A percentile compares a stretch with the other conserved stretches of the same genome.
Conservation (phyloP, 2,329 filamentous ascomycete genomes). For the Teratosphaeria destructans region DNA sequence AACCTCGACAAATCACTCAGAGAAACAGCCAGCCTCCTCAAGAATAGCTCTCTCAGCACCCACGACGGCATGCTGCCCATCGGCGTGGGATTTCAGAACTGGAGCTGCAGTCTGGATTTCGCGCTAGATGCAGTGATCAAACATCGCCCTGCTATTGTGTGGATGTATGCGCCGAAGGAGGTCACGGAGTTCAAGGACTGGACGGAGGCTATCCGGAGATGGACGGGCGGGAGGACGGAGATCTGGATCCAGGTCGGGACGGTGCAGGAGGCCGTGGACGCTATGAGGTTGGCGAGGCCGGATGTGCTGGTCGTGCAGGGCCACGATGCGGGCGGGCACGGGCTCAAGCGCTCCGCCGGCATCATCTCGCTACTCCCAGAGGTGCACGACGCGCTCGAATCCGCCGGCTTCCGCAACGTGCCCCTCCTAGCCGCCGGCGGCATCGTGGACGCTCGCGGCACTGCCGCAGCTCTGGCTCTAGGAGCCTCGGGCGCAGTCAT, state of each 20-base stretch:
- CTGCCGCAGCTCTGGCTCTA: slow-evolving; percentile 45
- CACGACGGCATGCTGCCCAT: slow-evolving; percentile 35
- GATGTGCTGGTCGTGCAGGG: slow-evolving; percentile 55
- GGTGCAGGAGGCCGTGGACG: slow-evolving; percentile 44
- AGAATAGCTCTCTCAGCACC: slow-evolving; percentile 9
- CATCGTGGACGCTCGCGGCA: slow-evolving; percentile 46
- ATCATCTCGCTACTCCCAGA: slow-evolving; percentile 50
- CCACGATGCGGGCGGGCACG: slow-evolving; percentile 55
- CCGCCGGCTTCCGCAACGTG: slow-evolving; percentile 15
- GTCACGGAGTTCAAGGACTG: slow-evolving; percentile 27
- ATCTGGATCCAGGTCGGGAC: slow-evolving; percentile 55
- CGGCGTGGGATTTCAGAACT: slow-evolving; percentile 54
- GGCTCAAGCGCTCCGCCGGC: slow-evolving; percentile 44
- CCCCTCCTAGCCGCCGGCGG: slow-evolving; percentile 49
- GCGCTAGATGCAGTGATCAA: slow-evolving; percentile 42
- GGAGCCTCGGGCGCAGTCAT: slow-evolving; percentile 46
- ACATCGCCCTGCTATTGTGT: slow-evolving; percentile 47
- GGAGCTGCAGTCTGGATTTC: slow-evolving; percentile 32
- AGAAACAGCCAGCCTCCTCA: slow-evolving; percentile 15
- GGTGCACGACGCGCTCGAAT: slow-evolving; percentile 38
- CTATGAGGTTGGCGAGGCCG: slow-evolving; percentile 35
- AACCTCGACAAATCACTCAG: slow-evolving; percentile 24
- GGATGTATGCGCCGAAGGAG: slow-evolving; percentile 54
- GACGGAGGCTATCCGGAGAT: slow-evolving; percentile 22
- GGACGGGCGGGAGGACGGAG: slow-evolving; percentile 28